These are phyloP conservation scores for Oenanthe sinensis DNA, from an alignment of 129 eudicot species.

Conservation along the genomic window DNA sequence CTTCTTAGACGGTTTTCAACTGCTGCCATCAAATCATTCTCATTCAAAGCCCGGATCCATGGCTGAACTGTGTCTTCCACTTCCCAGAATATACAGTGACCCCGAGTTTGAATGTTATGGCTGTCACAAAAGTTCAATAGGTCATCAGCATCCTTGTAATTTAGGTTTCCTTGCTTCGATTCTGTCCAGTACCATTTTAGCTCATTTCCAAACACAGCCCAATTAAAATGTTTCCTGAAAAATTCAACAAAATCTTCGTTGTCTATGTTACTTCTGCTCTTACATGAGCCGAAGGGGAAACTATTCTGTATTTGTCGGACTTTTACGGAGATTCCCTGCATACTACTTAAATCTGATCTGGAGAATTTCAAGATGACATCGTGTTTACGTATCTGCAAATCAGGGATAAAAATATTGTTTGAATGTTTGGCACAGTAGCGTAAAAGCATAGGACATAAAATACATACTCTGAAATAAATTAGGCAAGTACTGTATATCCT, in stretches of 20 bases:
- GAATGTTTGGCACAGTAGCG: neutral
- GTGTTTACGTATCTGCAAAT: slow-evolving; percentile 75
- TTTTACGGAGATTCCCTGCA: slow-evolving; percentile 37
- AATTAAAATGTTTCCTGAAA: slow-evolving; percentile 61
- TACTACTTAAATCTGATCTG: slow-evolving; percentile 25
- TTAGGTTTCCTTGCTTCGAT: slow-evolving; percentile 65
- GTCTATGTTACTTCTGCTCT: slow-evolving; percentile 66
- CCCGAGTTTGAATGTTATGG: slow-evolving; percentile 63
- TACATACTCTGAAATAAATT: neutral
- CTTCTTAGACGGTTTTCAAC: slow-evolving; percentile 61
- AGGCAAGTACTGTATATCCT: neutral
- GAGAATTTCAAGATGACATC: slow-evolving; percentile 63
- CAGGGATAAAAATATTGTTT: neutral
- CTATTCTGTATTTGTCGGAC: slow-evolving; percentile 63
- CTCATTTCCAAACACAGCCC: slow-evolving; percentile 93
- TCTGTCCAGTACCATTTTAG: slow-evolving; percentile 97
- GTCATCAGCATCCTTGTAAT: slow-evolving; percentile 79
- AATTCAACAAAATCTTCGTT: slow-evolving; percentile 81
- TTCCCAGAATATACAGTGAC: slow-evolving; percentile 98
- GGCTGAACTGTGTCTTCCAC: slow-evolving; percentile 63
- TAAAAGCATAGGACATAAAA: neutral
- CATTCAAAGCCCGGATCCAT: slow-evolving; percentile 57
- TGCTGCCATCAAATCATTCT: slow-evolving; percentile 45
- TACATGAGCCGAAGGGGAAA: slow-evolving; percentile 82
- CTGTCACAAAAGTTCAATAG: slow-evolving; percentile 44